These are phyloP conservation scores for Citrus inodora DNA, from an alignment of 345 rosid genomes.

Conservation along the genomic window DNA sequence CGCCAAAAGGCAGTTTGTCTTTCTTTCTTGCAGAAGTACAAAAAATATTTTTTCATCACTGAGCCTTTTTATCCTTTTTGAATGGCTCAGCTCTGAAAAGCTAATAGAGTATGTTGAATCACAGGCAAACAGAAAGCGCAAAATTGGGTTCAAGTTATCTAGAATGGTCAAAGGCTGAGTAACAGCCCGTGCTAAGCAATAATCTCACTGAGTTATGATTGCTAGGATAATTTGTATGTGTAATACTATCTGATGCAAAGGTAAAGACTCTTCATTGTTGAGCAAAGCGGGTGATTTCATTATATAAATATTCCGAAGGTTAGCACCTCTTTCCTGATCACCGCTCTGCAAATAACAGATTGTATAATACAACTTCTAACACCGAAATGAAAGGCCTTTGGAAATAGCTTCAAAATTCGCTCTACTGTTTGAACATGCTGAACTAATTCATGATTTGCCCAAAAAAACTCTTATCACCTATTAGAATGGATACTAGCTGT, in stretches of 20 bases:
- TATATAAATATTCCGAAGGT: neutral
- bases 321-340: neutral
- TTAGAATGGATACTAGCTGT: no score
- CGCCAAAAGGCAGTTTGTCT: neutral
- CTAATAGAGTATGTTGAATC: slow-evolving; percentile 65
- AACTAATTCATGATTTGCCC: neutral
- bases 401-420: neutral
- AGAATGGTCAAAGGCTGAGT: slow-evolving; percentile 27
- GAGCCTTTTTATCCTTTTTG: slow-evolving; percentile 9
- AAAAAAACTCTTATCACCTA: no score
- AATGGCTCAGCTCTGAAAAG: slow-evolving; percentile 59
- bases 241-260: neutral
- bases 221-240: no score
- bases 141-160: slow-evolving; percentile 40
- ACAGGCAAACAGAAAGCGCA: slow-evolving; percentile 56
- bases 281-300: neutral
- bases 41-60: neutral
- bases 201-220: neutral
- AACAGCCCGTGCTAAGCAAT: slow-evolving; percentile 12
- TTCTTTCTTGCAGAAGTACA: neutral
- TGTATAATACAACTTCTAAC: neutral
- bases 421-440: neutral
- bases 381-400: neutral
- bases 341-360: neutral
- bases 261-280: neutral